Base-by-base conservation (phyloP, 352 stramenopile species). In the Phytopythium oedochilum region DNA sequence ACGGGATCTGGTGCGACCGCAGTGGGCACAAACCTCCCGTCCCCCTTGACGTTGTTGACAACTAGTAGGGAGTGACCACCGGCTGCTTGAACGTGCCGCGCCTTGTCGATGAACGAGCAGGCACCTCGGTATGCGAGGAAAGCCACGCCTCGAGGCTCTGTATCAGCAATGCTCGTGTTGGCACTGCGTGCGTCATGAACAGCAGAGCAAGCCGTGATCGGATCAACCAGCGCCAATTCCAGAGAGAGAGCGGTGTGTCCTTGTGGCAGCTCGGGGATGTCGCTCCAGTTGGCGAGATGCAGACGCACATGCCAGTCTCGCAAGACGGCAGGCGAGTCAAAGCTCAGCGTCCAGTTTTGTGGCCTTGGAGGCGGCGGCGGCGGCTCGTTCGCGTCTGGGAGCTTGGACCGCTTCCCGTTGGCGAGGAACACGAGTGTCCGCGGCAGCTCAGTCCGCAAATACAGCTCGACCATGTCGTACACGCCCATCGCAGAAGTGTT, bases 31-130 rank as follows among this genome's bases (percentile, higher is more conserved):
- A 92, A 92, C 18, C 78, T 63, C 26, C 74, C 76, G 39, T 74
- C 61, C 1, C 77, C 78, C 12, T 83, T 81, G 22, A 78, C 56
- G 39, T 91, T 89, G 59, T 91, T 91, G 2, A 85, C 66, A 18
- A 89, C 67, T 2, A 89, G 12, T n/a, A 88, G 39, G 5, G 70
- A 66, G 8, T 57, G 60, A 2, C 74, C 76, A 3, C 66, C 57
- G 1, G 60, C 78, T n/a, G 52, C 29, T 14, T 47, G 53, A 14
- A 73, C 59, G 23, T 73, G 61, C 1, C 75, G 62, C 1, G 78
- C 78, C 52, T 91, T 91, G 0, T 89, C 81, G n/a, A 86, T 65
- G 22, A 91, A 85, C 7, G 78, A 76, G 36, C 81, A 91, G 0
- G 53, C 63, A 25, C 78, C 81, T 28, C 81, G 73, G 32, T 85